Conservation (phyloP, 106 monocot genomes). For the Phalaenopsis equestris region DNA sequence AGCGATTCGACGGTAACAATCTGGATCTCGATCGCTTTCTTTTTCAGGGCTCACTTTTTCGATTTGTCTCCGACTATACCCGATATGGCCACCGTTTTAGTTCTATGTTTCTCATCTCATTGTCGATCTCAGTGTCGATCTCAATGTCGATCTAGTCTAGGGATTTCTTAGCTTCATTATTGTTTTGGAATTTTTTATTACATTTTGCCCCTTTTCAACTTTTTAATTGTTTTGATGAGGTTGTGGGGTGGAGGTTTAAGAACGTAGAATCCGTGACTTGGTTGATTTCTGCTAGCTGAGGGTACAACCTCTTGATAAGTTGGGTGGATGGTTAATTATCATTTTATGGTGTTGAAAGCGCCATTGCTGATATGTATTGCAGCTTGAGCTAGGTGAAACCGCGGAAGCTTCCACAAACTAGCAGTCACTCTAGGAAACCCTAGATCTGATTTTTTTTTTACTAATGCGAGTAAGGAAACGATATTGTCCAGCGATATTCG, state of each 20-base stretch:
- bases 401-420: neutral
- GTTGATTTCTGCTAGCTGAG: neutral
- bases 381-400: neutral
- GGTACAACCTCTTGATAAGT: neutral
- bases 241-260: neutral
- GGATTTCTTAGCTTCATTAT: neutral
- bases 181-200: neutral
- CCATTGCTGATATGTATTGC: neutral
- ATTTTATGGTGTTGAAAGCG: neutral
- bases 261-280: neutral
- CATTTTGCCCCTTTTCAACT: neutral
- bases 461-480: neutral
- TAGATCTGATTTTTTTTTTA: neutral
- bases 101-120: neutral
- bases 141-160: neutral
- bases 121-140: neutral
- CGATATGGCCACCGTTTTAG: neutral
- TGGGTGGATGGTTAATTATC: neutral
- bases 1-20: conserved; percentile 21
- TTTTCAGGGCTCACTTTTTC: neutral
- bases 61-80: neutral
- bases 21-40: neutral
- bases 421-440: neutral
- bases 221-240: neutral
- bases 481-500: neutral